These are phyloP conservation scores for Tetradesmus lagerheimii DNA, from an alignment of 139 green algal genomes.

Conservation along the genomic window DNA sequence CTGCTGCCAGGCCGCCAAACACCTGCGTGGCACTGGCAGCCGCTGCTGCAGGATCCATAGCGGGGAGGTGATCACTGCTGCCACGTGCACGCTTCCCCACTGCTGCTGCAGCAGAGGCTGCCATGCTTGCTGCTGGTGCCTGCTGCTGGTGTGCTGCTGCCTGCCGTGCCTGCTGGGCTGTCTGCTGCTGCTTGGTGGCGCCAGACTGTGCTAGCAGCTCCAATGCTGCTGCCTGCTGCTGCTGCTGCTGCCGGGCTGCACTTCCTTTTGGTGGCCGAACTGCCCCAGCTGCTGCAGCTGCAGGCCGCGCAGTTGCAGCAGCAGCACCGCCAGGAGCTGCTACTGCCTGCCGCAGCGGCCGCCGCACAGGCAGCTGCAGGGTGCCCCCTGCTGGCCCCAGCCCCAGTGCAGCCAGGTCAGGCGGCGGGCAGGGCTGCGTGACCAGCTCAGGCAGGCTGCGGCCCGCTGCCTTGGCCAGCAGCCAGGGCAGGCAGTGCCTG, in stretches of 20 bases:
- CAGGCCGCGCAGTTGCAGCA: not conserved
- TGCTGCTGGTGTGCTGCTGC: not conserved
- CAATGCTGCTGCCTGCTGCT: not conserved
- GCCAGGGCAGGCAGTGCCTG: not conserved
- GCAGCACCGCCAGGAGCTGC: not conserved
- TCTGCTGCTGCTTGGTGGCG: not conserved
- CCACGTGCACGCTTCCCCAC: not conserved
- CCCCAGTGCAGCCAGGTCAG: not conserved
- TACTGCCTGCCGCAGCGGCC: not conserved
- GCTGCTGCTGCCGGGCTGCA: not conserved
- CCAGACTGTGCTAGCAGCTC: not conserved
- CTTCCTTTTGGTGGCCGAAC: not conserved
- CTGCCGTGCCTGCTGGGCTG: not conserved
- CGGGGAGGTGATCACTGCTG: not conserved
- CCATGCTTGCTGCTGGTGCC: not conserved
- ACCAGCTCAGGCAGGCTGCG: not conserved
- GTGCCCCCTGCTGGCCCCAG: not conserved
- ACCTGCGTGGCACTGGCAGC: conserved; percentile 14
- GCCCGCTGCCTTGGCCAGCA: conserved; percentile 9
- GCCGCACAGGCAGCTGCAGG: not conserved
- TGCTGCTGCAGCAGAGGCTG: not conserved
- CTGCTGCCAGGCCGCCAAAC: not conserved
- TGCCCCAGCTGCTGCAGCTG: not conserved
- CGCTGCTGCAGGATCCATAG: conserved; percentile 14
- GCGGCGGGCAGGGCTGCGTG: not conserved